These are phyloP conservation scores for Cutaneotrichosporon cyanovorans DNA, from an alignment of 1,284 basidiomycete species.

Conservation along the genomic window DNA sequence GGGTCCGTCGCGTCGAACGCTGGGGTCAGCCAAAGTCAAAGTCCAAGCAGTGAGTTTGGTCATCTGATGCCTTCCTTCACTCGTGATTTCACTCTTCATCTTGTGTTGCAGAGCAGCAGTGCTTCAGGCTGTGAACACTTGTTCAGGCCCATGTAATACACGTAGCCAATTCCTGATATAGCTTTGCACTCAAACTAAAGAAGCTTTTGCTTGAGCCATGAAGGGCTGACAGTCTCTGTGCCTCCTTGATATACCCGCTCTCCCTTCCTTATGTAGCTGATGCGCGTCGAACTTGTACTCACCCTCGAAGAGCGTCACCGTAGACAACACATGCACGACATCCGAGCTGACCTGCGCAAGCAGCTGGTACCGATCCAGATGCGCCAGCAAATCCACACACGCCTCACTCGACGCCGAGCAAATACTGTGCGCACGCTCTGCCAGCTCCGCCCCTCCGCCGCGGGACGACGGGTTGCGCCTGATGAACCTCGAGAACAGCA, in stretches of 20 bases:
- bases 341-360: conserved; percentile 35
- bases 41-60: no score
- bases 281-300: no score
- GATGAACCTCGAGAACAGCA: conserved; percentile 37
- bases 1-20: conserved; percentile 24
- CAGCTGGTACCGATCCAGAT: conserved; percentile 31
- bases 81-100: no score
- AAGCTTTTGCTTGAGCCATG: background rate
- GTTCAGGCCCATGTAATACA: no score
- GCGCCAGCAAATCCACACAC: conserved; percentile 30
- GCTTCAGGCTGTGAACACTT: no score
- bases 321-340: conserved; percentile 36
- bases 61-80: no score
- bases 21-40: conserved; percentile 3
- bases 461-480: conserved; percentile 11
- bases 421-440: conserved; percentile 18
- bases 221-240: no score
- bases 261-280: no score
- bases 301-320: conserved; percentile 38
- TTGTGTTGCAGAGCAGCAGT: no score
- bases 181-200: no score
- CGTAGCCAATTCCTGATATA: no score
- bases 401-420: conserved; percentile 35
- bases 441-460: conserved; percentile 9
- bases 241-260: no score